Evolutionary conservation across 495 filamentous ascomycete species (phyloP).

Genomic region (Staphylotrichum longicolle): DNA sequence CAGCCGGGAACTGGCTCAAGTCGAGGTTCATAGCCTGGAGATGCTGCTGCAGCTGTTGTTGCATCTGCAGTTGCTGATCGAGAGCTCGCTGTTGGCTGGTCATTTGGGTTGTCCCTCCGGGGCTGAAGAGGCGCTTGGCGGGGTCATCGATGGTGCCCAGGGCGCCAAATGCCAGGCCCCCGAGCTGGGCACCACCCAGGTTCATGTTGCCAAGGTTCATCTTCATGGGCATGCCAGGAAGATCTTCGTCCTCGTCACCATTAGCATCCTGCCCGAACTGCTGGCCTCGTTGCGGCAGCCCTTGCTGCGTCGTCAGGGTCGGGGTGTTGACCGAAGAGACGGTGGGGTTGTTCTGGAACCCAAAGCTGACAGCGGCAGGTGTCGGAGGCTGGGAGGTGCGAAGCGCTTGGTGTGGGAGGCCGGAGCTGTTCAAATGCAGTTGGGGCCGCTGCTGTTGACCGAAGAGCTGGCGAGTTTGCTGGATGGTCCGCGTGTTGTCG

Average conservation of each 20-base stretch:
- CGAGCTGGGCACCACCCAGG: constrained; percentile 47
- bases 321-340: constrained; percentile 98
- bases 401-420: constrained; percentile 73
- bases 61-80: constrained; percentile 37
- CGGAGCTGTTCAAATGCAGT: constrained; percentile 65
- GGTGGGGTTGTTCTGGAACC: constrained; percentile 89
- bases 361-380: constrained; percentile 68
- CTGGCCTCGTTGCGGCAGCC: constrained; percentile 42
- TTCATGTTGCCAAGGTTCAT: constrained; percentile 54
- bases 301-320: constrained; percentile 66
- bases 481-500: constrained; percentile 59
- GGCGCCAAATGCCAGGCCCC: constrained; percentile 32
- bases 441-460: constrained; percentile 72
- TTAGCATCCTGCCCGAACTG: constrained; percentile 52
- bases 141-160: constrained; percentile 84
- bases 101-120: constrained; percentile 62
- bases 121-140: constrained; percentile 87
- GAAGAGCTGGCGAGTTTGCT: constrained; percentile 60
- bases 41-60: constrained; percentile 56
- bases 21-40: constrained; percentile 61
- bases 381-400: constrained; percentile 83
- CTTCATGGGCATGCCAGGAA: constrained; percentile 60
- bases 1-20: constrained; percentile 67
- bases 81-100: constrained; percentile 53
- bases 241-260: constrained; percentile 51